These are phyloP conservation scores for Cutaneotrichosporon sp. DNA, from an alignment of 1,284 basidiomycete genomes.

Conservation along the genomic window DNA sequence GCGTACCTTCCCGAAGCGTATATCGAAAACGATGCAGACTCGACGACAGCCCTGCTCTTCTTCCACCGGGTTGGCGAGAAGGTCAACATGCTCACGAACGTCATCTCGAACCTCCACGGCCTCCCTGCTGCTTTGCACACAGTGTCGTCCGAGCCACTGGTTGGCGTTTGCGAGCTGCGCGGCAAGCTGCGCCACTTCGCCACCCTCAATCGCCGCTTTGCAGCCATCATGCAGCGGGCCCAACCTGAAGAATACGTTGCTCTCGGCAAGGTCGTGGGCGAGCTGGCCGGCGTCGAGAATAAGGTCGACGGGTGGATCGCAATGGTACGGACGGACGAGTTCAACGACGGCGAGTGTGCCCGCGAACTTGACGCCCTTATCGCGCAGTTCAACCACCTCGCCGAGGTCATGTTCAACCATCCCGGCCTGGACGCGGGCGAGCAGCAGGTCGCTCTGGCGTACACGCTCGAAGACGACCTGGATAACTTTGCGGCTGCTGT, in stretches of 20 bases:
- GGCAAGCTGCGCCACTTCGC: conserved; percentile 72
- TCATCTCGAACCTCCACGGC: conserved; percentile 73
- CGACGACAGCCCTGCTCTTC: conserved; percentile 80
- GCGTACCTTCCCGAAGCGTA: conserved; percentile 81
- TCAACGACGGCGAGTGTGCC: conserved; percentile 86
- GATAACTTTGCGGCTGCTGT: conserved; percentile 88
- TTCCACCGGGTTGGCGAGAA: conserved; percentile 82
- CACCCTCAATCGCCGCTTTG: conserved; percentile 78
- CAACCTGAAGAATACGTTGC: conserved; percentile 76
- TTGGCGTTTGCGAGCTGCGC: conserved; percentile 86
- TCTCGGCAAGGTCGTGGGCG: conserved; percentile 75
- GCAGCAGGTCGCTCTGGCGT: conserved; percentile 73
- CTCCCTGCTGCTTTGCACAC: conserved; percentile 76
- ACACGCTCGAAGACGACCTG: conserved; percentile 78
- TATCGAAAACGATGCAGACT: conserved; percentile 76
- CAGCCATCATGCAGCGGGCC: conserved; percentile 69
- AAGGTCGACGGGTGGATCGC: conserved; percentile 87
- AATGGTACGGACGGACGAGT: conserved; percentile 75
- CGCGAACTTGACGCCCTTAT: conserved; percentile 78
- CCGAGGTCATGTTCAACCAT: conserved; percentile 73
- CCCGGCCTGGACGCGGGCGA: conserved; percentile 82
- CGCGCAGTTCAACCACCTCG: conserved; percentile 83
- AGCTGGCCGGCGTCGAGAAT: conserved; percentile 82
- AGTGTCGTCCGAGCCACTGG: conserved; percentile 69
- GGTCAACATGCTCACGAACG: conserved; percentile 72